Conservation (phyloP, 345 rosid genomes). For the Dipteronia dyeriana region DNA sequence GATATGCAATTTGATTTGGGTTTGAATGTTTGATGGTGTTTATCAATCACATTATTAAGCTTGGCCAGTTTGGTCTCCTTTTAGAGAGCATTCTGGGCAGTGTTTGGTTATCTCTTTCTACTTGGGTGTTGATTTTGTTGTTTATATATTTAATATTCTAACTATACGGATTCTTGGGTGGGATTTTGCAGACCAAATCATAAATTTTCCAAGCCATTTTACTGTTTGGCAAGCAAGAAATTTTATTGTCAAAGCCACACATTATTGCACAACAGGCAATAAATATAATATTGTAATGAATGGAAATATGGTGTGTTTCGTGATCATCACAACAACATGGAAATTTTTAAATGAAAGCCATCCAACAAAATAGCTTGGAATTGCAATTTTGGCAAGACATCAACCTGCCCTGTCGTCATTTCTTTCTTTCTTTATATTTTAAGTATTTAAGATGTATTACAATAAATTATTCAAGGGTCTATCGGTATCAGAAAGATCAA, state of each 20-base stretch:
- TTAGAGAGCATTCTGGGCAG: slow-evolving; percentile 9
- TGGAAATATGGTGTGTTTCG: neutral
- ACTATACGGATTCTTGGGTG: neutral
- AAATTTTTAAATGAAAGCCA: neutral
- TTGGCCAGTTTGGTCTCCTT: slow-evolving; percentile 26
- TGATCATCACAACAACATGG: neutral
- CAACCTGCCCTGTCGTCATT: no score
- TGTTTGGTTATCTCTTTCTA: neutral
- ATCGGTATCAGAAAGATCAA: no score
- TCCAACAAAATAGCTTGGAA: neutral
- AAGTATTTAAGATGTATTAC: no score
- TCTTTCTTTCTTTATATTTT: no score
- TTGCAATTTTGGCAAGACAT: no score
- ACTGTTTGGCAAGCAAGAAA: slow-evolving; percentile 16
- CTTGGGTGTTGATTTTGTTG: neutral
- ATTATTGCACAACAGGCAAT: no score
- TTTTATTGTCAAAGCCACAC: neutral
- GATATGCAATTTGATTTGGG: neutral
- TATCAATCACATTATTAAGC: slow-evolving; percentile 14
- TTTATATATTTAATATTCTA: slow-evolving; percentile 13
- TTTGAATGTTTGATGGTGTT: slow-evolving; percentile 1
- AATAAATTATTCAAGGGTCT: no score
- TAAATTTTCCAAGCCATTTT: slow-evolving; percentile 8
- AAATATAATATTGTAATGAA: neutral
- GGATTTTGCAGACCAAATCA: slow-evolving; percentile 21